A percentile compares a stretch with the other conserved stretches of the same genome.
Conservation (phyloP, 192 early-diverging fungal species). For the Gigaspora rosea region DNA sequence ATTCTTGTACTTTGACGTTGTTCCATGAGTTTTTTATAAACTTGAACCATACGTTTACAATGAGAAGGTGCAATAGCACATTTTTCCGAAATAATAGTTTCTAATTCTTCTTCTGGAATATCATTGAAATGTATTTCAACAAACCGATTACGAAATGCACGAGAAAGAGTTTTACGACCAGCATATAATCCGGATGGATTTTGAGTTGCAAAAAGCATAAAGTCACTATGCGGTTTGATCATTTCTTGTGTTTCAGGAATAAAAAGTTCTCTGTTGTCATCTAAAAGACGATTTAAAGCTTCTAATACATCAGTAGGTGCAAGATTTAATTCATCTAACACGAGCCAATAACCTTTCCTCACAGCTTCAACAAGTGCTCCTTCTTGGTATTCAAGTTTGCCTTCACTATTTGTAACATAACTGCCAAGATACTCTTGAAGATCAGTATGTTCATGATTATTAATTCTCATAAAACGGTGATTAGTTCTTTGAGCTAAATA, state of each 20-base stretch:
- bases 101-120: conserved; percentile 90
- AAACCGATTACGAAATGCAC: conserved; percentile 98
- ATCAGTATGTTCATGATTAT: conserved; percentile 99
- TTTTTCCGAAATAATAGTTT: conserved; percentile 82
- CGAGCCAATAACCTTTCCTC: conserved; percentile 95
- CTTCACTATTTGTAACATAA: conserved; percentile 81
- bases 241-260: conserved; percentile 96
- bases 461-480: conserved; percentile 96
- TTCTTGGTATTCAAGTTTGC: conserved; percentile 91
- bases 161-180: conserved; percentile 91
- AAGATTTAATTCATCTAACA: conserved; percentile 97
- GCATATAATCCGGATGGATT: conserved; percentile 98
- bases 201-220: conserved; percentile 99
- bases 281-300: conserved; percentile 93
- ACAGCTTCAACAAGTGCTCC: conserved; percentile 93
- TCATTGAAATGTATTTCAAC: conserved; percentile 96
- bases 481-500: conserved; percentile 88
- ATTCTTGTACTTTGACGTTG: conserved; percentile 79
- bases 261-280: conserved; percentile 96
- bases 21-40: conserved; percentile 80
- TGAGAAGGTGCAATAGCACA: conserved; percentile 89
- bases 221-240: conserved; percentile 90
- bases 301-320: conserved; percentile 98
- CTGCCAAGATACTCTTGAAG: conserved; percentile 96
- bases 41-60: conserved; percentile 79